Evolutionary conservation across 2,329 filamentous ascomycete species (phyloP).

Genomic region (Hypoxylon sp.): DNA sequence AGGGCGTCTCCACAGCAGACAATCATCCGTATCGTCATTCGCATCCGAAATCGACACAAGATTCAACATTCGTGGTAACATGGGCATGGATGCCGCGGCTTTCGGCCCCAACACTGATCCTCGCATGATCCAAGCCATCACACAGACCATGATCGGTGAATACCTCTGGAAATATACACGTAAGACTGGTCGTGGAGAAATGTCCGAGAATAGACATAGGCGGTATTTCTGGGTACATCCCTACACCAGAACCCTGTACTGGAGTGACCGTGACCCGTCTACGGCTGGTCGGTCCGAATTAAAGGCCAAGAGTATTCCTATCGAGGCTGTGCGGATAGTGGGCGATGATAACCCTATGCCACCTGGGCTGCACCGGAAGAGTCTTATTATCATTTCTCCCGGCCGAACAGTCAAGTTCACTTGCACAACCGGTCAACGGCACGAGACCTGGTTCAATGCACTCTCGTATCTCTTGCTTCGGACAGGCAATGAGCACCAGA

Average conservation of each 20-base stretch:
- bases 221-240: conserved; percentile 99
- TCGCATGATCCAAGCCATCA: conserved; percentile 98
- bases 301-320: conserved; percentile 88
- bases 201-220: conserved; percentile 90
- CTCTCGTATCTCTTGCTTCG: conserved; percentile 92
- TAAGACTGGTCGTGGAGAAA: conserved; percentile 88
- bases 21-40: conserved; percentile 95
- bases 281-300: conserved; percentile 82
- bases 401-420: conserved; percentile 94
- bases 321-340: conserved; percentile 92
- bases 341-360: conserved; percentile 96
- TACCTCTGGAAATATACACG: conserved; percentile 99
- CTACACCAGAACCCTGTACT: conserved; percentile 96
- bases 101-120: conserved; percentile 86
- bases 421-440: conserved; percentile 90
- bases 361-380: conserved; percentile 94
- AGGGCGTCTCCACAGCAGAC: conserved; percentile 63
- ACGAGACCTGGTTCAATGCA: conserved; percentile 99
- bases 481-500: conserved; percentile 74
- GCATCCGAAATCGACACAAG: conserved; percentile 92
- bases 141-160: conserved; percentile 99
- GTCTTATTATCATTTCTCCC: conserved; percentile 89
- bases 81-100: conserved; percentile 68
- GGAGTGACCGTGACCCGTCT: conserved; percentile 92
- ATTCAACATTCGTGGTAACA: conserved; percentile 81